These are phyloP conservation scores for Aspergillus fructus DNA, from an alignment of 2,329 filamentous ascomycete genomes.

Conservation along the genomic window DNA sequence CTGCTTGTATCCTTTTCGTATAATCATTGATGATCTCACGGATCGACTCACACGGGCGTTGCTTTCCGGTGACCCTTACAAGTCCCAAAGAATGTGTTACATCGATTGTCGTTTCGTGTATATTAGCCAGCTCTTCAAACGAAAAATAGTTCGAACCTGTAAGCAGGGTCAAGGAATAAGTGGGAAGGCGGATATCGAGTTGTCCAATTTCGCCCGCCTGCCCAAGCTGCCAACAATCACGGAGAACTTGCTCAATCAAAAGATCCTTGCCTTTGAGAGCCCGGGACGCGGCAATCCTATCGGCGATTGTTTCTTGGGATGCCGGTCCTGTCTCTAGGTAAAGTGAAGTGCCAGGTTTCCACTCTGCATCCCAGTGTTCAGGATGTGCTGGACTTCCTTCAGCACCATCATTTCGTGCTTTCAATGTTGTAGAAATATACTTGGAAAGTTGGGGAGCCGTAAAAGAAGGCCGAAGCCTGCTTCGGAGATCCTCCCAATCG, in stretches of 20 bases:
- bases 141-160: slow-evolving; percentile 34
- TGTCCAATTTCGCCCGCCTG: slow-evolving; percentile 36
- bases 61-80: slow-evolving; percentile 36
- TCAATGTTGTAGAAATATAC: slow-evolving; percentile 23
- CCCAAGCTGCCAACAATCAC: slow-evolving; percentile 40
- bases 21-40: slow-evolving; percentile 33
- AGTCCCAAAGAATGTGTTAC: slow-evolving; percentile 33
- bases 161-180: slow-evolving; percentile 30
- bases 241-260: slow-evolving; percentile 36
- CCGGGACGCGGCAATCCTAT: slow-evolving; percentile 21
- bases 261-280: slow-evolving; percentile 31
- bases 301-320: slow-evolving; percentile 15
- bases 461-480: slow-evolving; percentile 34
- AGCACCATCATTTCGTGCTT: background rate
- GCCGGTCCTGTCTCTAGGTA: slow-evolving; percentile 25
- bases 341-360: slow-evolving; percentile 34
- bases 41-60: slow-evolving; percentile 34
- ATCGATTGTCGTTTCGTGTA: slow-evolving; percentile 38
- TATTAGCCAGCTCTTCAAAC: slow-evolving; percentile 36
- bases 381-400: background rate
- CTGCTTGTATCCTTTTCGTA: slow-evolving; percentile 29
- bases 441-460: slow-evolving; percentile 32
- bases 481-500: slow-evolving; percentile 33
- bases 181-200: slow-evolving; percentile 33
- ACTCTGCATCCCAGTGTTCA: slow-evolving; percentile 14